Conservation (phyloP, 176 grass and related monocot species). For the Juncus inflexus region DNA sequence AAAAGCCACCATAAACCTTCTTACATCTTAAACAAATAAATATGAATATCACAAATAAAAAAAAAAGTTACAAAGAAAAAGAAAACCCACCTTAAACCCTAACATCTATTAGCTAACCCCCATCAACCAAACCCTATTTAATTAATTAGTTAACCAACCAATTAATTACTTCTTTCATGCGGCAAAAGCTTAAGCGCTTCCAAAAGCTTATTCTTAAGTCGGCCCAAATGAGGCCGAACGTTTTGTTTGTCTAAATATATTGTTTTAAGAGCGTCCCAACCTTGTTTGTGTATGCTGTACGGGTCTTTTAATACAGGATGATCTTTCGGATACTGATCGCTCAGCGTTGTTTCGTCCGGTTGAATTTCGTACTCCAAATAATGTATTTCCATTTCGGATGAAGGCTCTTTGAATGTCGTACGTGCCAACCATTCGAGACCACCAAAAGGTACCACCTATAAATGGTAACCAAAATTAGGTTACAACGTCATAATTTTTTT, state of each 20-base stretch:
- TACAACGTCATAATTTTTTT: too few species aligned
- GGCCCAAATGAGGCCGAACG: slow-evolving; percentile 60
- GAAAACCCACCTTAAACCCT: slow-evolving; percentile 13
- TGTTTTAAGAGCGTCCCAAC: slow-evolving; percentile 67
- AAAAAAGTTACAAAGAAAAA: neutral
- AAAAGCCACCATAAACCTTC: slow-evolving; percentile 16
- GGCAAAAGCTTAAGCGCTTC: slow-evolving; percentile 64
- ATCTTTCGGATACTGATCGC: slow-evolving; percentile 66
- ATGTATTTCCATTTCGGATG: slow-evolving; percentile 64
- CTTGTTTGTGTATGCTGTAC: slow-evolving; percentile 66
- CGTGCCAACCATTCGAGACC: slow-evolving; percentile 68
- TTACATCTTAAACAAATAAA: slow-evolving; percentile 30
- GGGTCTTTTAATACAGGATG: slow-evolving; percentile 69
- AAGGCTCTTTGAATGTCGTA: slow-evolving; percentile 69
- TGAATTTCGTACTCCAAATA: slow-evolving; percentile 80
- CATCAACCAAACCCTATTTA: neutral
- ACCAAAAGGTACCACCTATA: slow-evolving; percentile 70
- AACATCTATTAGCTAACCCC: slow-evolving; percentile 24
- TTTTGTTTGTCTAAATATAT: slow-evolving; percentile 94
- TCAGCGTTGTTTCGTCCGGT: slow-evolving; percentile 79
- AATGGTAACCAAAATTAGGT: neutral
- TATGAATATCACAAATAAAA: slow-evolving; percentile 28
- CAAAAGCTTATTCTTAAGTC: slow-evolving; percentile 78
- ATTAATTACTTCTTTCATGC: slow-evolving; percentile 29
- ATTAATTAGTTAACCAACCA: slow-evolving; percentile 5